Evolutionary conservation across 2,329 filamentous ascomycete species (phyloP).

Genomic region (Curvularia sp.): DNA sequence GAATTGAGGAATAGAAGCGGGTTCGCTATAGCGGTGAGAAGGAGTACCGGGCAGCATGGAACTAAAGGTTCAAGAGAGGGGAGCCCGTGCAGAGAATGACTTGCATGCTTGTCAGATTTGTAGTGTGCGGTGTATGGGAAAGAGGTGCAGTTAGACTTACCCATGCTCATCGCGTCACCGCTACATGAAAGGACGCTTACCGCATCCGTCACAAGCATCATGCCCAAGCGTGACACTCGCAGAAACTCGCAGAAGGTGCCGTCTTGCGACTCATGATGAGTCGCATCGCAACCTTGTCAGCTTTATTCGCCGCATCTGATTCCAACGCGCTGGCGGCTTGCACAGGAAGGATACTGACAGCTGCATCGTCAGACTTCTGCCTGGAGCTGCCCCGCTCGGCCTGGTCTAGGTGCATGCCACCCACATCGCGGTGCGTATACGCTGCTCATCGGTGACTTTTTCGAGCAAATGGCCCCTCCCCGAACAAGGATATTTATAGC

Average conservation of each 20-base stretch:
- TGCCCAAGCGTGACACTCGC: constrained; percentile 3
- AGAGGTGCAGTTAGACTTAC: not conserved
- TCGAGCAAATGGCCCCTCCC: constrained; percentile 8
- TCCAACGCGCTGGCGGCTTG: constrained; percentile 7
- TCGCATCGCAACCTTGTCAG: not conserved
- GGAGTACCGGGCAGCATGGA: not conserved
- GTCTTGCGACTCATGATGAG: constrained; percentile 4
- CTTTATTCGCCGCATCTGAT: not conserved
- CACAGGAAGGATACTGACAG: not conserved
- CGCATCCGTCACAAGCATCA: constrained; percentile 2
- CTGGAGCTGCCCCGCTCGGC: constrained; percentile 10
- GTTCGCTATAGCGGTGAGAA: not conserved
- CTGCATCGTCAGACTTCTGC: constrained; percentile 9
- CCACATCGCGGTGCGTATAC: not conserved
- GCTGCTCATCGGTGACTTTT: constrained; percentile 6
- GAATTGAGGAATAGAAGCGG: not conserved
- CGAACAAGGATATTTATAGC: not conserved
- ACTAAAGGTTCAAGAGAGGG: no score
- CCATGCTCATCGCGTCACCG: not conserved
- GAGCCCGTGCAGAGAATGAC: not conserved
- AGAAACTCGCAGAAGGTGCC: constrained; percentile 1
- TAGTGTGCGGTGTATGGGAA: not conserved
- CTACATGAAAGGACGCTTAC: constrained; percentile 4
- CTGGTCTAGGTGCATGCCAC: not conserved
- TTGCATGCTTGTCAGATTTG: not conserved